Conservation (phyloP, 176 grass and related monocot genomes). For the Oryza rufipogon region DNA sequence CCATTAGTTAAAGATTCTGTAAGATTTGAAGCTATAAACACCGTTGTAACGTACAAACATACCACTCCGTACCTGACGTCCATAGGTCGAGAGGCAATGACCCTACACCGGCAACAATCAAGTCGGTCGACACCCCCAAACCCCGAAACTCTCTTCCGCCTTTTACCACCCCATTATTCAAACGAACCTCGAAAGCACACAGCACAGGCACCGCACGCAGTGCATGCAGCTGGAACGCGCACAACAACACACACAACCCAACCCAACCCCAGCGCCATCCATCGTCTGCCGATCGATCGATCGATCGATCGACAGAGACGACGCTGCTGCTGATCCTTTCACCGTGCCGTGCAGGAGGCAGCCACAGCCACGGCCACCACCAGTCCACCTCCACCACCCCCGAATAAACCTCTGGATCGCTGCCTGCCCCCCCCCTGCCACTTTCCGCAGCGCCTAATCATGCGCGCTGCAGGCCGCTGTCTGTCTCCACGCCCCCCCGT, state of each 20-base stretch:
- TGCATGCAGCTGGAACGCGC: neutral
- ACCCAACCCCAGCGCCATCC: neutral
- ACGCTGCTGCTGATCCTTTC: neutral
- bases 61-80: no score
- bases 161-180: neutral
- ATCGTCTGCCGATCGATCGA: neutral
- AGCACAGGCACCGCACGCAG: no score
- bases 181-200: neutral
- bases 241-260: neutral
- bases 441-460: conserved; percentile 27
- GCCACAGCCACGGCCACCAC: neutral
- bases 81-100: no score
- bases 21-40: no score
- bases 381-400: neutral
- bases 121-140: no score
- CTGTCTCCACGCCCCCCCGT: neutral
- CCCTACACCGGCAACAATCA: no score
- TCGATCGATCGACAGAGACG: conserved; percentile 1
- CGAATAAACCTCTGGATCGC: conserved; percentile 56
- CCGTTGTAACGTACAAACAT: no score
- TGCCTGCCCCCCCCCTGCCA: neutral
- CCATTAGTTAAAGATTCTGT: no score
- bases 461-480: no score
- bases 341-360: no score
- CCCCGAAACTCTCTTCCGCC: neutral